Evolutionary conservation across 257 asterid species (phyloP), one percentile per base, ranked within the genome.

Genomic region (Cordia subcordata): DNA sequence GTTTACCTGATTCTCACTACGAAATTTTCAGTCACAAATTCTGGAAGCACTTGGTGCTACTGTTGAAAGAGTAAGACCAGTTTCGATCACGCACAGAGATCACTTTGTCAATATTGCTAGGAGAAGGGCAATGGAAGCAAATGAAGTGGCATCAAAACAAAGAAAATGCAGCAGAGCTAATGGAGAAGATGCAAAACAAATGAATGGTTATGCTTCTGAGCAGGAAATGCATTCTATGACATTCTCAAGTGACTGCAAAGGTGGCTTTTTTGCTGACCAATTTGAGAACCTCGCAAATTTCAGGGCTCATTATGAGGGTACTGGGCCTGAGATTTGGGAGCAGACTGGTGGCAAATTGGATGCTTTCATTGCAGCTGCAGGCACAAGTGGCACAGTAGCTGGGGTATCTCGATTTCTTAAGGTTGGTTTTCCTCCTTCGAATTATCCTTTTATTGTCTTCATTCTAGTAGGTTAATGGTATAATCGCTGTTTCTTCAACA

Each of bases 281-380:
- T 92, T 92, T 47, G 98, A 91, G 73, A 92, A 88, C 69, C 93
- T 88, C 45, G 95, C 98, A 53, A 92, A 92, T 77, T 92, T 65
- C 72, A 77, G 94, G 78, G 92, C 98, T 57, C 98, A 92, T 62
- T 82, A 92, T 60, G 98, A 81, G 76, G 86, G 88, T 47, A 92
- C 99, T 8, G 99, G 96, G 65, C 96, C 96, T 37, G 99, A 92
- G 81, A 86, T 86, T 56, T 86, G 93, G 94, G 93, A 86, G 53
- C 91, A 86, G 75, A 85, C 85, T 46, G 79, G 69, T 49, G 96
- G 81, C n/a, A 72, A 82, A 61, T 66, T 88, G 75, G 94, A 88
- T 70, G 99, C 96, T 53, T 92, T 92, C 72, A 79, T 92, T 58
- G 99, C 95, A 27, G 96, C 95, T 72, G 90, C 99, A n/a, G 99